Percentiles rank a stretch among this genome's conserved stretches.
Evolutionary conservation across 179 eudicot species (phyloP).

Genomic region (Spinacia oleracea): DNA sequence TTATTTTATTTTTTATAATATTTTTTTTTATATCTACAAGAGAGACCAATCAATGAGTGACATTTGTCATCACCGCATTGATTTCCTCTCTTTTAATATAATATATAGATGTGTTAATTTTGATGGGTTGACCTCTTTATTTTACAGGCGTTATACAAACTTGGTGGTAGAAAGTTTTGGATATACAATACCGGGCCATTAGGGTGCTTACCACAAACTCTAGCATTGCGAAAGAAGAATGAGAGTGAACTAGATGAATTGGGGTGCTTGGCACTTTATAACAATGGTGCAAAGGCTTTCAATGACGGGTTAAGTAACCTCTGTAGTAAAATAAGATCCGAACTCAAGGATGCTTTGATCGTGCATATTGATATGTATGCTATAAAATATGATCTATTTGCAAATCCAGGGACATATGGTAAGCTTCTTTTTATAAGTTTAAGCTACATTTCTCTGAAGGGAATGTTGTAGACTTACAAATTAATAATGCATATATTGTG

Average conservation of each 20-base stretch:
- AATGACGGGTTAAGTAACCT: constrained; percentile 39
- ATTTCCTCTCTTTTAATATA: too few species aligned
- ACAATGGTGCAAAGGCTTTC: constrained; percentile 70
- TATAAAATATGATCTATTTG: constrained; percentile 72
- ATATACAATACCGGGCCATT: constrained; percentile 86
- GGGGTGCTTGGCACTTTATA: constrained; percentile 71
- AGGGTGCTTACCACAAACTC: constrained; percentile 75
- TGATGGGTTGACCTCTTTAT: not conserved
- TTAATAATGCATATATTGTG: not conserved
- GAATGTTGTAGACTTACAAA: not conserved
- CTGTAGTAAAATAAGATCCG: constrained; percentile 29
- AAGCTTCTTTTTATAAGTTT: not conserved
- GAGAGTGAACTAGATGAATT: constrained; percentile 53
- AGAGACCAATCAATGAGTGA: too few species aligned
- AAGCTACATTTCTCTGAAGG: not conserved
- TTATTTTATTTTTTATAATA: too few species aligned
- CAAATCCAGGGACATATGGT: constrained; percentile 69
- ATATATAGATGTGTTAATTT: too few species aligned
- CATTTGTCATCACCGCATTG: too few species aligned
- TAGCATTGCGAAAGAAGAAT: constrained; percentile 46
- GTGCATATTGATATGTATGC: constrained; percentile 58
- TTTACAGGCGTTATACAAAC: constrained; percentile 54
- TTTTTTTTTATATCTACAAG: too few species aligned
- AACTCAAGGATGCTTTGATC: constrained; percentile 27
- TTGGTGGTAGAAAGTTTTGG: constrained; percentile 86